Percentiles rank a stretch among this genome's conserved stretches.
Conservation (phyloP, 192 early-diverging fungal genomes). For the Mortierella antarctica region DNA sequence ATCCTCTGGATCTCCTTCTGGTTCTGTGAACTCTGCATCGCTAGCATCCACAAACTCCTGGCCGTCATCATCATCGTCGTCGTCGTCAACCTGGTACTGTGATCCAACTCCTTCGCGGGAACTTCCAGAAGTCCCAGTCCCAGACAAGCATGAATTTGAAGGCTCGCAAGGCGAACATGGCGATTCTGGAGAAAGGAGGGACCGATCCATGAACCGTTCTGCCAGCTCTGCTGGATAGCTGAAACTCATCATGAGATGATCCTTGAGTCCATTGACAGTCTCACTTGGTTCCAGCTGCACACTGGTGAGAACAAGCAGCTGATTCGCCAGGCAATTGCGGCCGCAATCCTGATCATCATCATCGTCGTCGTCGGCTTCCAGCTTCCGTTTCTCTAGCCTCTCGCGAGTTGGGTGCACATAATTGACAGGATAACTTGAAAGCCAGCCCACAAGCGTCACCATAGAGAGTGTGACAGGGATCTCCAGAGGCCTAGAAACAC, state of each 20-base stretch:
- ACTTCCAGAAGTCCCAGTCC: background rate
- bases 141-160: background rate
- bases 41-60: constrained; percentile 13
- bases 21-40: constrained; percentile 1
- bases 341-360: constrained; percentile 23
- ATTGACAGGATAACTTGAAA: constrained; percentile 27
- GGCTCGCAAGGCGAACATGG: background rate
- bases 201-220: background rate
- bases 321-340: constrained; percentile 40
- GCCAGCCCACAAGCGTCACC: constrained; percentile 31
- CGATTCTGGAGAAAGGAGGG: background rate
- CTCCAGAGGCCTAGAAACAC: background rate
- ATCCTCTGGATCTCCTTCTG: background rate
- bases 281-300: constrained; percentile 21
- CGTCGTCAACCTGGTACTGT: background rate
- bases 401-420: constrained; percentile 18
- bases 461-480: constrained; percentile 11
- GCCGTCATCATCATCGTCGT: constrained; percentile 1
- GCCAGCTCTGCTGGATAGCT: constrained; percentile 30
- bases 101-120: background rate
- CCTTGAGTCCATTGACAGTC: constrained; percentile 4
- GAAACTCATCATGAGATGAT: constrained; percentile 26
- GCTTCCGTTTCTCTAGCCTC: background rate
- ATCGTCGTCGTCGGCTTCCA: background rate
- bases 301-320: constrained; percentile 15